Evolutionary conservation across 2,329 filamentous ascomycete genomes (phyloP).

Genomic region (Leptoxyphium fumago): DNA sequence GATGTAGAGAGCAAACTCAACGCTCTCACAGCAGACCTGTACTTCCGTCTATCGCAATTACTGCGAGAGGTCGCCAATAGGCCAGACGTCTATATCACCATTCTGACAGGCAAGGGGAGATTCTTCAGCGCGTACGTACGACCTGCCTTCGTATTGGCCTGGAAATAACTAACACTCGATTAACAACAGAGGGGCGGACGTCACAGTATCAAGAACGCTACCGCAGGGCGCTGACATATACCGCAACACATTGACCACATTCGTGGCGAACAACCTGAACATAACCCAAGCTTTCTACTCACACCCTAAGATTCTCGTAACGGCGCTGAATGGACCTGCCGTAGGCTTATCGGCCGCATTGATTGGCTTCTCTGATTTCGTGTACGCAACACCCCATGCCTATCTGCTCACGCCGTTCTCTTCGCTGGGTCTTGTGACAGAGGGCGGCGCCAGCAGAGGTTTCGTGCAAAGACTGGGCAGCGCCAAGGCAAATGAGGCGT

Average conservation of each 20-base stretch:
- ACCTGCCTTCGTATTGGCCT: neutral
- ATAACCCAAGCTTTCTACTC: conserved; percentile 80
- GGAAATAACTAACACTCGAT: neutral
- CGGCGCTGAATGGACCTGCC: conserved; percentile 81
- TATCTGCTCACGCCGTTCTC: conserved; percentile 88
- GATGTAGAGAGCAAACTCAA: conserved; percentile 79
- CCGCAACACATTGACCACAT: conserved; percentile 50
- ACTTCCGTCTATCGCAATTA: conserved; percentile 60
- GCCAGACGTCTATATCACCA: conserved; percentile 70
- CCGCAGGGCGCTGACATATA: conserved; percentile 26
- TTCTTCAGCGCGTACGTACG: conserved; percentile 70
- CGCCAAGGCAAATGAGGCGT: conserved; percentile 74
- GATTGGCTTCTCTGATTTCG: conserved; percentile 73
- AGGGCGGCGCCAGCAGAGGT: conserved; percentile 66
- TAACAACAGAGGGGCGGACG: conserved; percentile 59
- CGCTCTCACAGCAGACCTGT: conserved; percentile 55
- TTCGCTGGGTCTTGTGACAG: conserved; percentile 75
- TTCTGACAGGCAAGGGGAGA: conserved; percentile 66
- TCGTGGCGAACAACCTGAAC: conserved; percentile 79
- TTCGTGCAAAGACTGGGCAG: conserved; percentile 71
- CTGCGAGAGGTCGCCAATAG: conserved; percentile 64
- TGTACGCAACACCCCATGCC: conserved; percentile 68
- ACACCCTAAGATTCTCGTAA: conserved; percentile 85
- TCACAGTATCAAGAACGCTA: conserved; percentile 39
- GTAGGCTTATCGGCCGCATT: conserved; percentile 79